A percentile compares a stretch with the other conserved stretches of the same genome.
phyloP scores from a whole-genome alignment of 345 rosid genomes.

The Kandelia obovata region DNA sequence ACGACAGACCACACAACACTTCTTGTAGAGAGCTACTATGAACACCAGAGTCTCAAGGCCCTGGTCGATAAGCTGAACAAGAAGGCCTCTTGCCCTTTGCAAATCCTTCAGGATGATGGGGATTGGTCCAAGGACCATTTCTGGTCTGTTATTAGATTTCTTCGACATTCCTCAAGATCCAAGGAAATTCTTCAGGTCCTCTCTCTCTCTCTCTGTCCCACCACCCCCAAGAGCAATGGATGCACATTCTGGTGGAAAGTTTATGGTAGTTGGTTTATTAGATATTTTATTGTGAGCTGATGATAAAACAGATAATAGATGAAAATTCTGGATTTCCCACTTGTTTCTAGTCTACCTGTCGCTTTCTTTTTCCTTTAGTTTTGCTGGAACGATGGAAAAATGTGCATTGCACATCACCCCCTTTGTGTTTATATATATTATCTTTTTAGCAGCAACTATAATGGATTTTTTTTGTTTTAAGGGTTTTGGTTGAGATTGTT shows the following conservation, averaged over 20 bases:
- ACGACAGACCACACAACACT: constrained; percentile 35
- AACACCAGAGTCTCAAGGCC: constrained; percentile 38
- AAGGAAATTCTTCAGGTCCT: constrained; percentile 52
- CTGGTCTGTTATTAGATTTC: constrained; percentile 57
- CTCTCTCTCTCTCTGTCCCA: constrained; percentile 7
- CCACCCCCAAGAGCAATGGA: no score
- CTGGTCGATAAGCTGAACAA: constrained; percentile 34
- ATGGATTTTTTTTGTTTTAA: neutral
- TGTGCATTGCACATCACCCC: no score
- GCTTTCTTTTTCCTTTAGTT: no score
- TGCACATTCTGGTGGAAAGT: no score
- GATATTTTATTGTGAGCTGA: no score
- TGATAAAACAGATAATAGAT: no score
- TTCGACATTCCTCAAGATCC: constrained; percentile 44
- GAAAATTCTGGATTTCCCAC: no score
- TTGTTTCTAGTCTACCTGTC: no score
- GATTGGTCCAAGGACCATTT: constrained; percentile 62
- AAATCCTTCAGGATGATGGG: constrained; percentile 51
- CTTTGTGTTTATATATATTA: neutral
- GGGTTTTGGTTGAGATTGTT: neutral
- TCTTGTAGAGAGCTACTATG: constrained; percentile 40
- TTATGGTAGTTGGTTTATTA: no score
- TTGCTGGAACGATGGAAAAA: no score
- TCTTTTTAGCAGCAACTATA: neutral
- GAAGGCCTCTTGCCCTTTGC: constrained; percentile 44